phyloP scores from a whole-genome alignment of 345 rosid species.

The Carallia pectinifolia region DNA sequence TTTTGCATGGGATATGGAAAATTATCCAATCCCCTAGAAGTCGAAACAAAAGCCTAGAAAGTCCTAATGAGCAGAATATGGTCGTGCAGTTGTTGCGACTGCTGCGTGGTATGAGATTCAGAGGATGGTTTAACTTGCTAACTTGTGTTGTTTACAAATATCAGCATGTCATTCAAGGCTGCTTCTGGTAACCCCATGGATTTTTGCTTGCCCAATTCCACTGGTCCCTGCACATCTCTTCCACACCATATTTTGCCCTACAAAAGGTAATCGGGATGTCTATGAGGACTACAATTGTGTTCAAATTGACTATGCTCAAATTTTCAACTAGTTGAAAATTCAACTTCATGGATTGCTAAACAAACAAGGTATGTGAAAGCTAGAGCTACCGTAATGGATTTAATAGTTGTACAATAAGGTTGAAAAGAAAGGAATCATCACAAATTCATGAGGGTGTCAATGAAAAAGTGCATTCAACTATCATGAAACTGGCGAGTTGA shows the following conservation, averaged over 20 bases:
- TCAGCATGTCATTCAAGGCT: constrained; percentile 33
- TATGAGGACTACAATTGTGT: neutral
- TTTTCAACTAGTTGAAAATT: too few relatives aligned
- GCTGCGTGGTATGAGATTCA: neutral
- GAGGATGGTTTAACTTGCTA: neutral
- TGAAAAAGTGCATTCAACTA: neutral
- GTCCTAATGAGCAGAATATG: neutral
- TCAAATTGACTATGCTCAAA: neutral
- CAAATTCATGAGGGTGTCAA: neutral
- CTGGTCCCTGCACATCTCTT: constrained; percentile 92
- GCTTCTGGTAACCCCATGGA: constrained; percentile 80
- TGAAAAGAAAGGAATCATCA: neutral
- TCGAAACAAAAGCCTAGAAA: neutral
- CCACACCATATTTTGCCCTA: constrained; percentile 91
- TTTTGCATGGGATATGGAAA: neutral
- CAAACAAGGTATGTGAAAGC: too few relatives aligned
- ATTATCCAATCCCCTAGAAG: neutral
- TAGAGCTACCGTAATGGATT: too few relatives aligned
- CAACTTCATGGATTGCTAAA: too few relatives aligned
- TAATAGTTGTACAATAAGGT: too few relatives aligned
- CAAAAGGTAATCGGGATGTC: neutral
- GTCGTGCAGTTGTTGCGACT: neutral
- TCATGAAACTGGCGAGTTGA: constrained; percentile 2
- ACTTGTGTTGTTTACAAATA: neutral
- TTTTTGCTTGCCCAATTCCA: constrained; percentile 93